A percentile compares a stretch with the other conserved stretches of the same genome.
phyloP scores from a whole-genome alignment of 169 alveolate genomes.

The Besnoitia besnoiti region DNA sequence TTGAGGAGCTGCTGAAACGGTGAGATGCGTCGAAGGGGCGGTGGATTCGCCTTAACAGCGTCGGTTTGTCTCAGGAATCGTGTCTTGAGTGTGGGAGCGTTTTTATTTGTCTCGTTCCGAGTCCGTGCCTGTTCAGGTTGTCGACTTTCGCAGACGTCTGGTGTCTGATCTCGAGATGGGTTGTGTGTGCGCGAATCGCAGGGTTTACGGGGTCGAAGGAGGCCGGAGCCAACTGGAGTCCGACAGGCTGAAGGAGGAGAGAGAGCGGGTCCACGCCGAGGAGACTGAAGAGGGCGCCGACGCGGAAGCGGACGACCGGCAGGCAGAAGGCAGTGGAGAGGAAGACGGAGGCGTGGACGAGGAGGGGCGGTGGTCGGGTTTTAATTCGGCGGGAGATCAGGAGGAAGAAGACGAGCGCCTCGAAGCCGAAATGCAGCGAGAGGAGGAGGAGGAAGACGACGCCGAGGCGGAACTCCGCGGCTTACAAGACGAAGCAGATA shows the following conservation, averaged over 20 bases:
- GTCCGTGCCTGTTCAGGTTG: too few relatives aligned
- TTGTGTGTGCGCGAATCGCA: too few relatives aligned
- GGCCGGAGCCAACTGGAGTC: neutral
- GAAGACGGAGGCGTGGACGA: conserved; percentile 44
- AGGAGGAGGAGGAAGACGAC: conserved; percentile 22
- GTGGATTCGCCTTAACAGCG: too few relatives aligned
- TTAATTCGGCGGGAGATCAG: conserved; percentile 12
- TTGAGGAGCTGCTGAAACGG: conserved; percentile 13
- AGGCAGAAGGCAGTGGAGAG: conserved; percentile 24
- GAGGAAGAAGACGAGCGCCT: conserved; percentile 50
- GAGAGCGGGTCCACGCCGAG: neutral
- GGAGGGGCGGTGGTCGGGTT: conserved; percentile 23
- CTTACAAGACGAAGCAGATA: neutral
- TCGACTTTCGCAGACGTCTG: too few relatives aligned
- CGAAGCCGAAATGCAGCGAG: conserved; percentile 43
- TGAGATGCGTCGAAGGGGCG: neutral
- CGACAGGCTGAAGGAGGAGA: neutral
- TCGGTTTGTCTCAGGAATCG: too few relatives aligned
- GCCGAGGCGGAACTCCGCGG: neutral
- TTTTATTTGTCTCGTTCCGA: too few relatives aligned
- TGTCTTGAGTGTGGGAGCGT: too few relatives aligned
- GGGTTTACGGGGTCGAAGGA: neutral
- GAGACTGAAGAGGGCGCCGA: neutral
- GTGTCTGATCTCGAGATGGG: too few relatives aligned
- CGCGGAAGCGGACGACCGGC: neutral